Evolutionary conservation across 75 land plant species (phyloP).

Genomic region (Azolla pinnata): DNA sequence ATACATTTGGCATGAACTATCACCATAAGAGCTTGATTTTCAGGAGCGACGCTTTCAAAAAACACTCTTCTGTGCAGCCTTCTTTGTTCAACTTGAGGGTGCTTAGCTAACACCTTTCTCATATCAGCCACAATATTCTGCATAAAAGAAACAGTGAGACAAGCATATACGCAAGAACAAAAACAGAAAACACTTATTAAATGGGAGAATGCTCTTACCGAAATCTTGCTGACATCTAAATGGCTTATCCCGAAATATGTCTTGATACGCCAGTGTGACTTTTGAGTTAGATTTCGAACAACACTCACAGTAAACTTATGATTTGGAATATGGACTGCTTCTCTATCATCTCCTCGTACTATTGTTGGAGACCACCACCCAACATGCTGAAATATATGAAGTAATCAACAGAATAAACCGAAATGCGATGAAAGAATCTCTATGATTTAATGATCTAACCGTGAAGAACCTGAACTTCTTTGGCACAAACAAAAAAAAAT

Average conservation of each 20-base stretch:
- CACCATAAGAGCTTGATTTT: conserved; percentile 86
- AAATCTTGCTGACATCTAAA: conserved; percentile 71
- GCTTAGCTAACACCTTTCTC: conserved; percentile 90
- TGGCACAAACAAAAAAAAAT: too few species aligned
- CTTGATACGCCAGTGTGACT: conserved; percentile 90
- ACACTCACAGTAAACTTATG: conserved; percentile 86
- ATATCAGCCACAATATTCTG: conserved; percentile 94
- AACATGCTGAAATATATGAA: conserved; percentile 55
- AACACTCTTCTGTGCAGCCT: conserved; percentile 84
- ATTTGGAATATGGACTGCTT: conserved; percentile 95
- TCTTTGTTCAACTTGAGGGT: conserved; percentile 89
- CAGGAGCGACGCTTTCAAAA: conserved; percentile 58
- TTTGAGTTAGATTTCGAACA: conserved; percentile 83
- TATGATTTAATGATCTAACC: too few species aligned
- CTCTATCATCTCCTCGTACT: conserved; percentile 89
- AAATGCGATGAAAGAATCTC: too few species aligned
- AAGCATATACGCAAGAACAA: neutral
- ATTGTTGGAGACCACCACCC: conserved; percentile 99
- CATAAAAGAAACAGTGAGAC: neutral
- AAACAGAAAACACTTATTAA: neutral
- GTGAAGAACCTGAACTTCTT: too few species aligned
- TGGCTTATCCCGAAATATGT: conserved; percentile 89
- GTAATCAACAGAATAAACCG: neutral
- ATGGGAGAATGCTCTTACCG: conserved; percentile 34
- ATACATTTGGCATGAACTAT: conserved; percentile 2